Percentiles rank a stretch among this genome's conserved stretches.
phyloP scores from a whole-genome alignment of 2,329 filamentous ascomycete genomes.

The Massarina eburnea region DNA sequence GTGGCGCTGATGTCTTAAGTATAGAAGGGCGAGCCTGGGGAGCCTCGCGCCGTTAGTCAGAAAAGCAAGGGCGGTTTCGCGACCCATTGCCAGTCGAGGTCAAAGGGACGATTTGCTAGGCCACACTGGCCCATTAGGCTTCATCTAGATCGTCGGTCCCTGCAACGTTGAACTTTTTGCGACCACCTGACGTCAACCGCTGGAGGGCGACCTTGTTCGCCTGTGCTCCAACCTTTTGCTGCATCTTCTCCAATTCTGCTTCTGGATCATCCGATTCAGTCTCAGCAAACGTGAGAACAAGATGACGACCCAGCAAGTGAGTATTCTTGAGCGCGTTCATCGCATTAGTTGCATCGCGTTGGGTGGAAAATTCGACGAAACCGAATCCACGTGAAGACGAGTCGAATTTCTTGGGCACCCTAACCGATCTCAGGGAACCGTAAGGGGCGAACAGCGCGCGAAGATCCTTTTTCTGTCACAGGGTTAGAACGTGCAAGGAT shows the following conservation, averaged over 20 bases:
- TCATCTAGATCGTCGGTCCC: constrained; percentile 60
- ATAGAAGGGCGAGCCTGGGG: constrained; percentile 28
- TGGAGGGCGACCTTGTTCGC: constrained; percentile 88
- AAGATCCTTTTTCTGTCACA: constrained; percentile 77
- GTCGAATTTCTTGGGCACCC: constrained; percentile 94
- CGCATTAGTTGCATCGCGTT: constrained; percentile 86
- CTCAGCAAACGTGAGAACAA: constrained; percentile 90
- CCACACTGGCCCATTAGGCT: constrained; percentile 35
- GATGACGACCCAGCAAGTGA: constrained; percentile 83
- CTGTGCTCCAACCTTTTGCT: constrained; percentile 90
- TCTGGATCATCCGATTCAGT: constrained; percentile 89
- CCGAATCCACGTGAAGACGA: constrained; percentile 87
- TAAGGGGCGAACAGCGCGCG: constrained; percentile 83
- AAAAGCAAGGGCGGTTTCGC: constrained; percentile 37
- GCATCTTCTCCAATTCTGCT: constrained; percentile 95
- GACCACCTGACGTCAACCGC: constrained; percentile 78
- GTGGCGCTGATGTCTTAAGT: constrained; percentile 33
- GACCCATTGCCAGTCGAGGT: constrained; percentile 31
- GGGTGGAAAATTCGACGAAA: constrained; percentile 92
- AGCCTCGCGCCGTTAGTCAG: constrained; percentile 32
- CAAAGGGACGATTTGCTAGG: too few species aligned
- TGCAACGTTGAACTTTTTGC: constrained; percentile 86
- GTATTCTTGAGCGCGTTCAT: constrained; percentile 90
- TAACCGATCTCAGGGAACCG: constrained; percentile 87
- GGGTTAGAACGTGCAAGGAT: constrained; percentile 18